Evolutionary conservation across 2,329 filamentous ascomycete species (phyloP).

Genomic region (Arachnomyces sp.): DNA sequence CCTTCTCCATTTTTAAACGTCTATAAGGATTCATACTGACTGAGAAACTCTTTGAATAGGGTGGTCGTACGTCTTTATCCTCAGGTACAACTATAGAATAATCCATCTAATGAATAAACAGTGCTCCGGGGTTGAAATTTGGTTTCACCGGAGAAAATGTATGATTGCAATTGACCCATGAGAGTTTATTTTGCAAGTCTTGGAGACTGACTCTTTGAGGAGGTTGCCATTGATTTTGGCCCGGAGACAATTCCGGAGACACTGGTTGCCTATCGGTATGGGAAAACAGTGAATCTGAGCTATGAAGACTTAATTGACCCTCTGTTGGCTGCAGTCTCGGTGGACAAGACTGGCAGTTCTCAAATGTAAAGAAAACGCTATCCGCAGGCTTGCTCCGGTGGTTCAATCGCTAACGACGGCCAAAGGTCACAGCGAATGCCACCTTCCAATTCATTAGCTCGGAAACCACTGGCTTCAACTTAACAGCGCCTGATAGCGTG

Average conservation of each 20-base stretch:
- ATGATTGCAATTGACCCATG: constrained; percentile 3
- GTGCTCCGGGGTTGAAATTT: constrained; percentile 48
- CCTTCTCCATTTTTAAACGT: constrained; percentile 2
- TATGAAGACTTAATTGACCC: constrained; percentile 1
- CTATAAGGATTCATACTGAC: constrained; percentile 6
- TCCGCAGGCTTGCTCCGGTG: constrained; percentile 36
- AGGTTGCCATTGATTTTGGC: constrained; percentile 49
- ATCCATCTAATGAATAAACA: constrained; percentile 11
- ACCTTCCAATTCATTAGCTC: constrained; percentile 50
- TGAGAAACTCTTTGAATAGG: constrained; percentile 17
- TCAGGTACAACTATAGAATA: background rate
- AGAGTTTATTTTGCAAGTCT: no score
- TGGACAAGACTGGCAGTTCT: constrained; percentile 54
- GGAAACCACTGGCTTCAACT: constrained; percentile 38
- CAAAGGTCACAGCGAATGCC: background rate
- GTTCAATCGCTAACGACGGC: no score
- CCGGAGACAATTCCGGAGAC: constrained; percentile 42
- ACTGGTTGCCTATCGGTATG: constrained; percentile 45
- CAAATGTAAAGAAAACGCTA: constrained; percentile 41
- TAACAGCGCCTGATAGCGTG: constrained; percentile 37
- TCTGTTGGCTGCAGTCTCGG: constrained; percentile 35
- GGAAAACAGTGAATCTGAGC: background rate
- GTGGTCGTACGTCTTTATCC: constrained; percentile 46
- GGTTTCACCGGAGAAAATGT: constrained; percentile 47
- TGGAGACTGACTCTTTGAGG: constrained; percentile 3